Base-by-base conservation (phyloP, 2,329 filamentous ascomycete genomes). In the Geosmithia morbida region DNA sequence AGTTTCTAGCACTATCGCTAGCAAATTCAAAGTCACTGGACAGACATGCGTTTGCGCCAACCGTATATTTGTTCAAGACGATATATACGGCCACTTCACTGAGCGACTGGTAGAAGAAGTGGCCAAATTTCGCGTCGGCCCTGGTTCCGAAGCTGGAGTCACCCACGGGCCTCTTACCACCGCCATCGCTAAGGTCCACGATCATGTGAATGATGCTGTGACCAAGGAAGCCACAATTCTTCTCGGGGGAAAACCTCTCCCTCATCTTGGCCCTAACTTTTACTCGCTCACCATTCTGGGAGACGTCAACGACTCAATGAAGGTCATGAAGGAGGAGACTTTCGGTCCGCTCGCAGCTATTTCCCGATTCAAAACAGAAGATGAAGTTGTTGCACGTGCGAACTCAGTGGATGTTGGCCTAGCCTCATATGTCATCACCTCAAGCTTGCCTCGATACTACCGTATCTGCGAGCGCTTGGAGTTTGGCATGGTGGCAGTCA, bases 311-410 rank as follows among this genome's bases (percentile, higher is more conserved):
- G 68, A 69, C 51, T 72, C 81, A 39, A 87, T 87, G 83, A 64
- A 72, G 49, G 66, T 87, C 50, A 74, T 79, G 22, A 67, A 68
- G 2, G 82, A 87, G 53, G 83, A 87, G 61, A 86, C 82, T 0
- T 87, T 87, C 55, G 83, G 81, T 1, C 83, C 83, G 2, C 72
- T 87, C 0, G 79, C 81, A 1, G 81, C 78, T 1, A 60, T 87
- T 2, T 85, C 84, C 62, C 67, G 72, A 13, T 87, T 87, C 58
- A 71, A 82, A 29, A 78, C 73, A 0, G 83, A 87, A 59, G 76
- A 80, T 30, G 81, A 87, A 49, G 83, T 84, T 7, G 71, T 85
- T 7, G 66, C 73, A 48, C 64, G 81, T 48, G 83, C 82, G 2
- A 87, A 87, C 57, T 56, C 63, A 3, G 70, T 79, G 0, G 78